These are phyloP conservation scores for Collybia sp. DNA, from an alignment of 768 basidiomycete genomes.

Conservation along the genomic window DNA sequence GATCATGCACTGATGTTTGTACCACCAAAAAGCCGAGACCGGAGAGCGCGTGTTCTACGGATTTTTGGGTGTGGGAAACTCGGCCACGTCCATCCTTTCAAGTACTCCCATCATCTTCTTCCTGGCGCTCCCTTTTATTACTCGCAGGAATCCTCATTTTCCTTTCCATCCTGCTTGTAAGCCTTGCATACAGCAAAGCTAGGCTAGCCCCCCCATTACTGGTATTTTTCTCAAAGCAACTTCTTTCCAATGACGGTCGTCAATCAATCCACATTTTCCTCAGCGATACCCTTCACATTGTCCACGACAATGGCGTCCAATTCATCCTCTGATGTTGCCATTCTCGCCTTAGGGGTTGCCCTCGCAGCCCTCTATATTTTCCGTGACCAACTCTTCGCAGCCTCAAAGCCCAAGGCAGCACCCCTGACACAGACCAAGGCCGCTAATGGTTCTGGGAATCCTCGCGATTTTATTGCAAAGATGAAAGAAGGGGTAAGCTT, in stretches of 20 bases:
- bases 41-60: no score
- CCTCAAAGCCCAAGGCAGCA: conserved; percentile 57
- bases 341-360: conserved; percentile 70
- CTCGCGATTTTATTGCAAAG: conserved; percentile 91
- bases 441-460: conserved; percentile 73
- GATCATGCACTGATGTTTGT: no score
- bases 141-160: neutral
- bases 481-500: conserved; percentile 87
- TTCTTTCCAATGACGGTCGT: conserved; percentile 22
- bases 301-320: conserved; percentile 47
- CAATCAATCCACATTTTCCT: conserved; percentile 33
- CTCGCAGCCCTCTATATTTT: conserved; percentile 81
- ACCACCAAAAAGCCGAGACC: no score
- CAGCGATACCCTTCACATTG: conserved; percentile 31
- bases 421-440: conserved; percentile 39
- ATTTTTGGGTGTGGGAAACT: no score
- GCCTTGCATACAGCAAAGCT: conserved; percentile 17
- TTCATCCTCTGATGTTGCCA: conserved; percentile 66
- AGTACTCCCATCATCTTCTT: no score
- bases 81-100: no score
- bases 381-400: conserved; percentile 71
- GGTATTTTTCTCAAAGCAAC: conserved; percentile 16
- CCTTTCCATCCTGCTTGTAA: conserved; percentile 3
- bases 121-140: conserved; percentile 10
- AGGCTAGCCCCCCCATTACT: conserved; percentile 17